Conservation (phyloP, 495 filamentous ascomycete species). For the Lepraria neglecta region DNA sequence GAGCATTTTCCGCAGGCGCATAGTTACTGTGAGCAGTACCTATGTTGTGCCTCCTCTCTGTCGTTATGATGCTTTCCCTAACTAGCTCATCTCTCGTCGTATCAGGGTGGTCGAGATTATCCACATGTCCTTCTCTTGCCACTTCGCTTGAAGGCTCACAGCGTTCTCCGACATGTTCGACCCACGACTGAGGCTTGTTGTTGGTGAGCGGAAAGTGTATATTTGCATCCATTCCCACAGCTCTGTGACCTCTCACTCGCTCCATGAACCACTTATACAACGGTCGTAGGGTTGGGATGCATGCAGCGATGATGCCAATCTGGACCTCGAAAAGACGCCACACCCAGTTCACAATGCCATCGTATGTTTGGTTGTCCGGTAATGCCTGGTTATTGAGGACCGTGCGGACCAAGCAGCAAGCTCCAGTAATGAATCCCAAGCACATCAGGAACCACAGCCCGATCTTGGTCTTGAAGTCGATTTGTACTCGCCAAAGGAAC, state of each 20-base stretch:
- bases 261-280: slow-evolving; percentile 13
- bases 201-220: slow-evolving; percentile 22
- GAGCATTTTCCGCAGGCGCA: background rate
- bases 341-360: slow-evolving; percentile 27
- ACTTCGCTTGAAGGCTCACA: background rate
- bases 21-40: background rate
- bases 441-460: slow-evolving; percentile 27
- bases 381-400: slow-evolving; percentile 24
- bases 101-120: slow-evolving; percentile 1
- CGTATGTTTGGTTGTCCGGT: slow-evolving; percentile 24
- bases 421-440: slow-evolving; percentile 25
- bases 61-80: slow-evolving; percentile 19
- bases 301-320: slow-evolving; percentile 27
- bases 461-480: slow-evolving; percentile 26
- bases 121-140: background rate
- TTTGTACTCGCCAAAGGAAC: slow-evolving; percentile 24
- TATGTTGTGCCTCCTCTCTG: background rate
- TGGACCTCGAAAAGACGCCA: slow-evolving; percentile 28
- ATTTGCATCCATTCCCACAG: slow-evolving; percentile 13
- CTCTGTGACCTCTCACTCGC: slow-evolving; percentile 12
- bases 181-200: slow-evolving; percentile 22
- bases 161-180: slow-evolving; percentile 17
- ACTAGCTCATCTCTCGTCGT: slow-evolving; percentile 24
- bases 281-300: slow-evolving; percentile 23
- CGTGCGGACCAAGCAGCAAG: slow-evolving; percentile 24